A percentile compares a stretch with the other conserved stretches of the same genome.
These are phyloP conservation scores for Iris pallida DNA, from an alignment of 116 monocot species.

Conservation along the genomic window DNA sequence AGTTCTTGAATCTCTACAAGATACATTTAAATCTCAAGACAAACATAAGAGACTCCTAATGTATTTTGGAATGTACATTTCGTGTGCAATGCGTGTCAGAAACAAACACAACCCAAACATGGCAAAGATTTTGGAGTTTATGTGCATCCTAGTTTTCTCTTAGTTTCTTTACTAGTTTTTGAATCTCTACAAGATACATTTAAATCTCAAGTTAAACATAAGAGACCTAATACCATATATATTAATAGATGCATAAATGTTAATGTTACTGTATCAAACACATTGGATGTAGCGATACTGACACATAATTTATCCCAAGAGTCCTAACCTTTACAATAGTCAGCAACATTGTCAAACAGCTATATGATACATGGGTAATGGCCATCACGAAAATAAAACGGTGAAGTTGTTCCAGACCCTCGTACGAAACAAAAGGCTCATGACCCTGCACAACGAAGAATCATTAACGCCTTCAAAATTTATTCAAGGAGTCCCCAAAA, in stretches of 20 bases:
- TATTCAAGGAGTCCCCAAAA: not conserved
- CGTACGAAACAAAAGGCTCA: conserved; percentile 95
- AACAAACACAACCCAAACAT: too few species aligned
- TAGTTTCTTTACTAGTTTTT: too few species aligned
- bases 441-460: conserved; percentile 51
- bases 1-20: too few species aligned
- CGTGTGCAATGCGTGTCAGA: too few species aligned
- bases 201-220: too few species aligned
- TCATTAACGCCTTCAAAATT: not conserved
- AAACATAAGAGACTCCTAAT: too few species aligned
- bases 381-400: conserved; percentile 99
- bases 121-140: too few species aligned
- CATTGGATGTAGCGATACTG: not conserved
- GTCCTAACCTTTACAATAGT: conserved; percentile 82
- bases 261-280: not conserved
- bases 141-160: too few species aligned
- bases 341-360: conserved; percentile 93
- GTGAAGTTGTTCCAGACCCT: conserved; percentile 95
- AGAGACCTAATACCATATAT: too few species aligned
- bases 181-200: too few species aligned
- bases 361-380: conserved; percentile 89
- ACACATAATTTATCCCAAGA: not conserved
- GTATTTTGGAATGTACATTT: too few species aligned
- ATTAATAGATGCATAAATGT: not conserved
- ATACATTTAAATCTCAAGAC: too few species aligned